Base-by-base conservation (phyloP, 306 rosid genomes). In the Ammopiptanthus mongolicus region DNA sequence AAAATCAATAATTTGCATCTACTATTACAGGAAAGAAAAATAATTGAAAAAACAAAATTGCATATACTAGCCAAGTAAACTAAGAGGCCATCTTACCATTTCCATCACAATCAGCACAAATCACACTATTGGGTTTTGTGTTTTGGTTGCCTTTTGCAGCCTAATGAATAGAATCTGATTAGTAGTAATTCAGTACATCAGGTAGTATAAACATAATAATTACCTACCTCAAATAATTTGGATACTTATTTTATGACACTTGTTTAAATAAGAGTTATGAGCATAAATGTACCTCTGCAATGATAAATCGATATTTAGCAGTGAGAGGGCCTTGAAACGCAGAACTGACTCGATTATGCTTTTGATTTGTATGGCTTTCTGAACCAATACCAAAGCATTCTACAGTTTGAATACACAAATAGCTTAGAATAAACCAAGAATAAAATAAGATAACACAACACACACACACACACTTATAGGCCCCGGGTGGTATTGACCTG, bases 51-150 rank as follows among this genome's bases (percentile, higher is more conserved):
- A 23, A 23, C 1, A 57, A 1, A 22, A 0, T 33, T 56, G n/a
- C 63, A 63, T 63, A 13, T 44, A 25, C 28, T 71, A 36, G 47
- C 69, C 48, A 46, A 1, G 5, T 63, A 33, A 82, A 61, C 22
- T 9, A 36, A 57, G 39, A 25, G 4, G 10, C 15, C 29, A 71
- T 44, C 29, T 68, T 79, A 89, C 91, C 98, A 81, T 89, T 91
- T 77, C 94, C 97, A 48, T 89, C 97, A 80, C 98, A 93, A 25
- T 91, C 90, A 58, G 74, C 77, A 78, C 97, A 91, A 66, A 93
- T 77, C 81, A 91, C 83, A 82, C 94, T 89, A 6, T 87, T 93
- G 21, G 89, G 88, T 78, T 88, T 91, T 44, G 87, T 78, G 62
- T 78, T 85, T 78, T 19, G 86, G 65, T 84, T 66, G 25, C 65